These are phyloP conservation scores for Leccinum incarnatum DNA, from an alignment of 768 basidiomycete genomes.

Conservation along the genomic window DNA sequence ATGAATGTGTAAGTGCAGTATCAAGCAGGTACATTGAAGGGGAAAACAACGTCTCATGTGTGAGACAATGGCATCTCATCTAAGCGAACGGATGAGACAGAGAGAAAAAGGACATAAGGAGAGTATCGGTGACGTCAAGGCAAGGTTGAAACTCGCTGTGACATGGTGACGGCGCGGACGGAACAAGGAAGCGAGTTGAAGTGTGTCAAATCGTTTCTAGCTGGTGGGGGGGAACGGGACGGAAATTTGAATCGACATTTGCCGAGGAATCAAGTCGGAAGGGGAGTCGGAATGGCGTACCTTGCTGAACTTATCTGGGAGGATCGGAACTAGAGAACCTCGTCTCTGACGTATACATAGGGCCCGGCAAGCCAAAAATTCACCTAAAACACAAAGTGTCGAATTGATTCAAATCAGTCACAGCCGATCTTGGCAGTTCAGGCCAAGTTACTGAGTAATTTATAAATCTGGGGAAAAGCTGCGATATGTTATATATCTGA, in stretches of 20 bases:
- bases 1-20: not conserved
- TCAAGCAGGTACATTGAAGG: not conserved
- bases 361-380: no score
- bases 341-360: not conserved
- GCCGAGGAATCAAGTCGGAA: not conserved
- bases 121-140: not conserved
- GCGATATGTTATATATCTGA: not conserved
- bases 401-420: not conserved
- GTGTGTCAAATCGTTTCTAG: not conserved
- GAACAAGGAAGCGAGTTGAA: not conserved
- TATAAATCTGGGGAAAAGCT: not conserved
- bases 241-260: not conserved
- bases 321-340: not conserved
- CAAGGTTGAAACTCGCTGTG: not conserved
- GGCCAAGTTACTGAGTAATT: not conserved
- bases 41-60: not conserved
- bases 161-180: not conserved
- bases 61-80: not conserved
- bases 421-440: not conserved
- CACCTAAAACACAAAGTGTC: not conserved
- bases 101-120: not conserved
- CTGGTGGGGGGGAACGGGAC: not conserved
- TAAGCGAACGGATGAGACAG: not conserved
- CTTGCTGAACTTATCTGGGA: not conserved
- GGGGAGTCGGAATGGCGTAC: not conserved